These are phyloP conservation scores for Neonothopanus nambi DNA, from an alignment of 1,284 basidiomycete species.

Conservation along the genomic window DNA sequence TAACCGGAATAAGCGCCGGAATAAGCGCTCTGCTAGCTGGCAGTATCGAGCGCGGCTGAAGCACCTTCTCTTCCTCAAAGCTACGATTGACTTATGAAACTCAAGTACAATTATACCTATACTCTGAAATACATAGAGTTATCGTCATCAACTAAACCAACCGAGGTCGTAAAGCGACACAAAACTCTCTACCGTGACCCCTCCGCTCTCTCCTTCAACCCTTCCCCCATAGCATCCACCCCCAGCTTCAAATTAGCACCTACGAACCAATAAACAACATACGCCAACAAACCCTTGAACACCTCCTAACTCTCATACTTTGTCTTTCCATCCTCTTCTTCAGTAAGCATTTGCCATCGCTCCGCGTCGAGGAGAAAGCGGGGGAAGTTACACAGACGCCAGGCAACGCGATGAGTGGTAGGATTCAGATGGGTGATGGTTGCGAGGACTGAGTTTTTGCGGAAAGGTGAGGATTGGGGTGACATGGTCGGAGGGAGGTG, in stretches of 20 bases:
- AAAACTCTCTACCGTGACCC: too few species aligned
- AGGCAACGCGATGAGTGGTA: constrained; percentile 55
- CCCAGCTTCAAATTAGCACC: constrained; percentile 42
- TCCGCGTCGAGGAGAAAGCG: constrained; percentile 51
- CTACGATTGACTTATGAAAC: too few species aligned
- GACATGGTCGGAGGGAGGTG: constrained; percentile 61
- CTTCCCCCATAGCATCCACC: constrained; percentile 57
- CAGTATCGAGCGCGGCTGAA: too few species aligned
- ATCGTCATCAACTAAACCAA: too few species aligned
- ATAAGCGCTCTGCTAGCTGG: too few species aligned
- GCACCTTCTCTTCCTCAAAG: too few species aligned
- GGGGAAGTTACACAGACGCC: constrained; percentile 47
- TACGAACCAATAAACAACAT: constrained; percentile 51
- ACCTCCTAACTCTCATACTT: constrained; percentile 67
- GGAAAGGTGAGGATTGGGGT: constrained; percentile 27
- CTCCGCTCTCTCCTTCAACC: constrained; percentile 57
- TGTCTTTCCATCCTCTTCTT: constrained; percentile 46
- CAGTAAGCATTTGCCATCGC: constrained; percentile 65
- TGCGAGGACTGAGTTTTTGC: constrained; percentile 38
- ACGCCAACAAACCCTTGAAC: constrained; percentile 57
- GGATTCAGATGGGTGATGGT: too few species aligned
- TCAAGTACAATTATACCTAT: too few species aligned
- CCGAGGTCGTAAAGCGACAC: too few species aligned
- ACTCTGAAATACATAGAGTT: too few species aligned
- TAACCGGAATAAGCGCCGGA: too few species aligned